These are phyloP conservation scores for Coccinonectria pachysandricola DNA, from an alignment of 2,329 filamentous ascomycete genomes.

Conservation along the genomic window DNA sequence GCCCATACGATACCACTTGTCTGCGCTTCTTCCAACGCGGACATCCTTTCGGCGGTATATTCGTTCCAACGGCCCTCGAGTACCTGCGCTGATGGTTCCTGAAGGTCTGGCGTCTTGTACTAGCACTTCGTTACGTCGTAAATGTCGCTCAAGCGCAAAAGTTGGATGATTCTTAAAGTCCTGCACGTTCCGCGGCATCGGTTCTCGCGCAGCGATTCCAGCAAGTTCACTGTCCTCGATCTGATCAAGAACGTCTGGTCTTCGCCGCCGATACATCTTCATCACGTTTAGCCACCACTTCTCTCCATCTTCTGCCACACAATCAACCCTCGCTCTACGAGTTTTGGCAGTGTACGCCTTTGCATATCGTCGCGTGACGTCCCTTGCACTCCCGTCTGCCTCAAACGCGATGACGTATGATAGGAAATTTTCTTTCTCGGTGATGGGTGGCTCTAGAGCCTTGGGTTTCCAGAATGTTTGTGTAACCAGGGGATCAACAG, in stretches of 20 bases:
- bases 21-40: constrained; percentile 62
- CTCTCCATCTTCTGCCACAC: constrained; percentile 34
- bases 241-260: constrained; percentile 59
- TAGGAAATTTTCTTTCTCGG: constrained; percentile 66
- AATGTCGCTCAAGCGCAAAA: constrained; percentile 75
- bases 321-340: constrained; percentile 67
- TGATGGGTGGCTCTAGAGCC: constrained; percentile 72
- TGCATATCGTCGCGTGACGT: constrained; percentile 80
- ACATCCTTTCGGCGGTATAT: constrained; percentile 81
- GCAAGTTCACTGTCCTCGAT: constrained; percentile 72
- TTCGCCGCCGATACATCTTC: constrained; percentile 33
- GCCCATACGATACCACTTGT: constrained; percentile 86
- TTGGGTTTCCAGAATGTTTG: constrained; percentile 62
- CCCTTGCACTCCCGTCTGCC: constrained; percentile 63
- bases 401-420: constrained; percentile 81
- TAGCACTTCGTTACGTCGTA: constrained; percentile 76
- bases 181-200: constrained; percentile 74
- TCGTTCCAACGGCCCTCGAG: constrained; percentile 54
- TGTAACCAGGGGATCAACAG: constrained; percentile 77
- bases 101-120: constrained; percentile 57
- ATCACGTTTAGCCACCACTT: constrained; percentile 46
- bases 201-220: constrained; percentile 61
- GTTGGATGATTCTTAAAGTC: constrained; percentile 83
- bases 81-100: constrained; percentile 66
- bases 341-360: constrained; percentile 90